These are phyloP conservation scores for Leccinum angustisporum DNA, from an alignment of 1,284 basidiomycete species.

Conservation along the genomic window DNA sequence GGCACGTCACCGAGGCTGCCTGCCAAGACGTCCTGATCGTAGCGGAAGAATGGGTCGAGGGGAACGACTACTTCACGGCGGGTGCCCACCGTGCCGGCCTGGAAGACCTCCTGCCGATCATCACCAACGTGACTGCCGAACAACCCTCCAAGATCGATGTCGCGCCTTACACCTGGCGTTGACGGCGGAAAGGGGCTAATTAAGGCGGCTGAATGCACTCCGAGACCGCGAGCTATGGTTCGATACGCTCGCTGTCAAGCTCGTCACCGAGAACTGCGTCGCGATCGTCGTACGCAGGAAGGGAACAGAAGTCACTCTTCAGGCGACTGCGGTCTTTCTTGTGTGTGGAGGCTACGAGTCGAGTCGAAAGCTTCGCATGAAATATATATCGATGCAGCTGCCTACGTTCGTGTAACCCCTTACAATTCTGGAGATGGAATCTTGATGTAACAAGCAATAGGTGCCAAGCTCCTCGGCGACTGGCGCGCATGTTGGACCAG, in stretches of 20 bases:
- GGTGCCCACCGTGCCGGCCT: conserved; percentile 64
- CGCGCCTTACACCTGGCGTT: conserved; percentile 62
- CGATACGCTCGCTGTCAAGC: too few species aligned
- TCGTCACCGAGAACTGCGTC: too few species aligned
- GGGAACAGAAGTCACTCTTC: conserved; percentile 27
- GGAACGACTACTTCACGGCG: conserved; percentile 70
- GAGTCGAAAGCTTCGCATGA: conserved; percentile 46
- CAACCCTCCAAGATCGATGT: conserved; percentile 52
- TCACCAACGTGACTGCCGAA: conserved; percentile 47
- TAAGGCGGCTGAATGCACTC: conserved; percentile 49
- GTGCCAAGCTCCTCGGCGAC: conserved; percentile 59
- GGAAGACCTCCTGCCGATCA: conserved; percentile 53
- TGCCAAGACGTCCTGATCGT: conserved; percentile 59
- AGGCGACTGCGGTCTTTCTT: conserved; percentile 48
- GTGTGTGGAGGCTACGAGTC: conserved; percentile 68
- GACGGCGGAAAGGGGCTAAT: conserved; percentile 67
- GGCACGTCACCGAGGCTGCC: conserved; percentile 55
- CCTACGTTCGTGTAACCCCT: conserved; percentile 66
- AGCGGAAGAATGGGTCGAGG: conserved; percentile 54
- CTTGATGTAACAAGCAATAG: conserved; percentile 46
- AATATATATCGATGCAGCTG: conserved; percentile 39
- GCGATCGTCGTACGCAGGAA: conserved; percentile 41
- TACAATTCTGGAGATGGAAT: conserved; percentile 70
- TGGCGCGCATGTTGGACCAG: conserved; percentile 48
- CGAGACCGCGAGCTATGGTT: conserved; percentile 39